Percentiles rank a stretch among this genome's conserved stretches.
Evolutionary conservation across 2,329 filamentous ascomycete genomes (phyloP).

Genomic region (Aspergillus japonicus): DNA sequence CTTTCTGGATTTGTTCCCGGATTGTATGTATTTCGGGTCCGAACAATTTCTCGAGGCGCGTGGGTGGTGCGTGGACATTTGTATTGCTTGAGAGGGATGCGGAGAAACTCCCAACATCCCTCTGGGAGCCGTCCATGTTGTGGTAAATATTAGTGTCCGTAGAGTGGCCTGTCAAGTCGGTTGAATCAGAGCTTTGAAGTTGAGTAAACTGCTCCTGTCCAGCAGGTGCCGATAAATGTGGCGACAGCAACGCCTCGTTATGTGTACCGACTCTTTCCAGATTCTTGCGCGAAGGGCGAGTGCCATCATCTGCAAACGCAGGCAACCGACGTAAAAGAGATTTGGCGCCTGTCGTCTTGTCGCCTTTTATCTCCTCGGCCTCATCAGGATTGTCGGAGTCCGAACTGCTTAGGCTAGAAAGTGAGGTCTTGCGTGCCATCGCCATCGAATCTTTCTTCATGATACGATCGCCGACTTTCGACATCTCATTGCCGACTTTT

Average conservation of each 20-base stretch:
- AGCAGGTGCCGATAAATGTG: conserved; percentile 52
- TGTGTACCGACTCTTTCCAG: conserved; percentile 37
- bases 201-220: conserved; percentile 39
- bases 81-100: conserved; percentile 16
- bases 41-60: conserved; percentile 30
- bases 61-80: conserved; percentile 7
- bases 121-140: conserved; percentile 12
- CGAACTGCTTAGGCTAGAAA: conserved; percentile 47
- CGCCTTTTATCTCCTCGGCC: conserved; percentile 33
- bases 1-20: conserved; percentile 23
- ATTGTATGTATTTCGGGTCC: conserved; percentile 25
- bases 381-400: conserved; percentile 51
- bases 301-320: conserved; percentile 36
- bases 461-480: conserved; percentile 61
- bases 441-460: conserved; percentile 56
- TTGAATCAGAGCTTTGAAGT: conserved; percentile 18
- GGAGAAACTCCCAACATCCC: conserved; percentile 6
- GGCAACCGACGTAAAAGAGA: conserved; percentile 32
- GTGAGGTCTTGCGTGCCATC: conserved; percentile 44
- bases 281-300: conserved; percentile 32
- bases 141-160: conserved; percentile 12
- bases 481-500: conserved; percentile 65
- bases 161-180: conserved; percentile 15
- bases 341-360: conserved; percentile 30
- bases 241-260: conserved; percentile 48